Base-by-base conservation (phyloP, 2,329 filamentous ascomycete genomes). In the Monosporascus sp. region DNA sequence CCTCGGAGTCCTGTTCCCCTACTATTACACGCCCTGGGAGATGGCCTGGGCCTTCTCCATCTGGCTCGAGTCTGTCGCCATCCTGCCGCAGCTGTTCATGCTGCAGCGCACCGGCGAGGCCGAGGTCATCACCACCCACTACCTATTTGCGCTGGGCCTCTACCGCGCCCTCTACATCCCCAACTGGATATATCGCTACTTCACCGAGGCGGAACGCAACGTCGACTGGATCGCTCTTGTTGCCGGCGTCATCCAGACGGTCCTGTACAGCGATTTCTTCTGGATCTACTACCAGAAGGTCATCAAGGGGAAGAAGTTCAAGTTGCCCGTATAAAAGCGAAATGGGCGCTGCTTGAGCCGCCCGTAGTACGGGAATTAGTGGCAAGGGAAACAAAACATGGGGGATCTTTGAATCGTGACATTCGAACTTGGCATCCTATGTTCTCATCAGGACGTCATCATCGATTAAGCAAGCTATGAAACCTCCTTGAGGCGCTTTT, bases 241-340 rank as follows among this genome's bases (percentile, higher is more conserved):
- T 58, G 94, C 95, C 3, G 94, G 94, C 14, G 81, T 97, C 52
- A 76, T 97, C 59, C 94, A 99, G 79, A 99, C 94, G 0, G 76
- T 99, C 48, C 79, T 99, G 54, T 99, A 99, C 78, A 96, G 91
- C 59, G 94, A 99, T 76, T 99, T 99, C 78, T 99, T 99, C 83
- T 99, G 92, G 81, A 93, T 99, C 67, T 99, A 99, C 78, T 99
- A 97, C 76, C 96, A 88, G 56, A 97, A 97, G 85, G 87, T 93
- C 48, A 77, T 92, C 74, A 90, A 92, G 78, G 89, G 89, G 64
- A 89, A 90, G 80, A 92, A 90, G 77, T 93, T 93, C 72, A 90
- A 91, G 72, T 78, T 93, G 55, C 89, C 89, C 2, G 90, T 93
- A 61, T 93, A 83, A 78, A 46, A 22, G 41, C 5, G 5, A 20